phyloP scores from a whole-genome alignment of 345 rosid species.

The Pugionium dolabratum region DNA sequence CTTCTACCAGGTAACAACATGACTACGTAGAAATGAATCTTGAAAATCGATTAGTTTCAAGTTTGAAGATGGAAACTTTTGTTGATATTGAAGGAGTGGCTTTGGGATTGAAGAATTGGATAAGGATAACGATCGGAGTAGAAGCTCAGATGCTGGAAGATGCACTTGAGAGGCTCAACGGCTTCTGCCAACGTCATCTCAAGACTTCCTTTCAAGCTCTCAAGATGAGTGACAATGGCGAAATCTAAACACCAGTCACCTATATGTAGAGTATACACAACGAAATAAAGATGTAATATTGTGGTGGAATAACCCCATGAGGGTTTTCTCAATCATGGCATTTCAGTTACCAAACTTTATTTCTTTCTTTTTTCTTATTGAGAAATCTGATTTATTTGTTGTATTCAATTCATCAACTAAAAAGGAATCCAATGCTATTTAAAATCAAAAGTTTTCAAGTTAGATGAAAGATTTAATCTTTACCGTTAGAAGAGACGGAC shows the following conservation, averaged over 20 bases:
- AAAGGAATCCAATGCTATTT: not conserved
- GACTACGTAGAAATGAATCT: no score
- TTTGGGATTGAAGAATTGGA: slow-evolving; percentile 65
- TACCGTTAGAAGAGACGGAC: slow-evolving; percentile 38
- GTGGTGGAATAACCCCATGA: not conserved
- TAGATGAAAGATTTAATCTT: not conserved
- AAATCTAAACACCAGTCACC: slow-evolving; percentile 14
- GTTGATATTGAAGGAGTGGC: slow-evolving; percentile 47
- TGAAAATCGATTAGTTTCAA: no score
- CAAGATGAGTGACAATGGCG: slow-evolving; percentile 9
- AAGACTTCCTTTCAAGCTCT: slow-evolving; percentile 21
- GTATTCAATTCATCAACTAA: not conserved
- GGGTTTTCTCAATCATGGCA: not conserved
- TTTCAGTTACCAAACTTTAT: not conserved
- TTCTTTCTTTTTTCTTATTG: no score
- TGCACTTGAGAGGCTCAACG: slow-evolving; percentile 59
- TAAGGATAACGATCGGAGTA: slow-evolving; percentile 58
- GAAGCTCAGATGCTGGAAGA: slow-evolving; percentile 56
- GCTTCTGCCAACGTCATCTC: slow-evolving; percentile 53
- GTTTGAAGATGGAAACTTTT: no score
- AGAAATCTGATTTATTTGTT: not conserved
- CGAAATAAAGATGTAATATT: slow-evolving; percentile 13
- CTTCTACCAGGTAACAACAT: slow-evolving; percentile 56
- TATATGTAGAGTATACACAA: not conserved
- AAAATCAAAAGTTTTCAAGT: slow-evolving; percentile 2